These are phyloP conservation scores for Ophiostoma piceae DNA, from an alignment of 2,329 filamentous ascomycete genomes.

Conservation along the genomic window DNA sequence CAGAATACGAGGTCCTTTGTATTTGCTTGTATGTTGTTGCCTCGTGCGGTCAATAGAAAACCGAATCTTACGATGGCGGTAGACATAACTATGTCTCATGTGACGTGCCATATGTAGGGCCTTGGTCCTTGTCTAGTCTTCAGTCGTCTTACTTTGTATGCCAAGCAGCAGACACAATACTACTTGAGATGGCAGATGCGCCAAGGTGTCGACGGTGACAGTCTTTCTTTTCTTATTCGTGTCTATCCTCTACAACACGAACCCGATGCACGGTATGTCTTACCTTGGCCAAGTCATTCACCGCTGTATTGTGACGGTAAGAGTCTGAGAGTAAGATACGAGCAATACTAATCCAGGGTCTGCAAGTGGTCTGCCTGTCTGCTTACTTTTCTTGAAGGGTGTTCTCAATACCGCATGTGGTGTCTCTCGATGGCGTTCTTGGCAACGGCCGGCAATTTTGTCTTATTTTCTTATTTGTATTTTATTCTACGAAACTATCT, in stretches of 20 bases:
- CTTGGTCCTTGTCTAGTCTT: background rate
- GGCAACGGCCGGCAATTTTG: background rate
- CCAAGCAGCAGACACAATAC: background rate
- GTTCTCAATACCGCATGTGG: too few species aligned
- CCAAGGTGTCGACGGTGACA: background rate
- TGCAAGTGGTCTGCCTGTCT: background rate
- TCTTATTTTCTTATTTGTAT: too few species aligned
- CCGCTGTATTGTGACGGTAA: background rate
- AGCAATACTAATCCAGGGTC: background rate
- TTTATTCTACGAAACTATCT: too few species aligned
- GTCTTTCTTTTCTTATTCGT: background rate
- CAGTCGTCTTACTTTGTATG: background rate
- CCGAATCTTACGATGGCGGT: too few species aligned
- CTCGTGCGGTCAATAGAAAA: too few species aligned
- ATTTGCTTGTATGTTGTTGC: too few species aligned
- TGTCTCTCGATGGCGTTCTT: background rate
- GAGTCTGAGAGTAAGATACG: too few species aligned
- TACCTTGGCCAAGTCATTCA: background rate
- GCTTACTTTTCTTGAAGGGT: background rate
- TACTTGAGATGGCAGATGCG: background rate
- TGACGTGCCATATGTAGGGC: background rate
- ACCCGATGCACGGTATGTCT: constrained; percentile 2
- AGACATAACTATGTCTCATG: background rate
- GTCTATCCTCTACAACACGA: background rate
- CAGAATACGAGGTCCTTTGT: too few species aligned